Conservation (phyloP, 805 yeast genomes). For the Wickerhamomyces chambardii region DNA sequence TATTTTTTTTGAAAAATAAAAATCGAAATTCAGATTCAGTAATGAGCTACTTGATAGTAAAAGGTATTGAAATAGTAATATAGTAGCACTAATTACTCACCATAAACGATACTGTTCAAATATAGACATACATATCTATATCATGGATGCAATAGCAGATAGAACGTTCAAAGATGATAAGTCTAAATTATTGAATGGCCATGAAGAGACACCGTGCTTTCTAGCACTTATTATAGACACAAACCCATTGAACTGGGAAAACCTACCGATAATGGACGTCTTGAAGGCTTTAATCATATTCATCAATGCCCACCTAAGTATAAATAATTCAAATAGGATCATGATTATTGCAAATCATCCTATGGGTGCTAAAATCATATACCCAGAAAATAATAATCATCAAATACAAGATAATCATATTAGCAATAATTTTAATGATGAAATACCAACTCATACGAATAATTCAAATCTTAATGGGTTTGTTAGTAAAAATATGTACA, state of each 20-base stretch:
- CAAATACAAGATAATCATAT: too few species aligned
- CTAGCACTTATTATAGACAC: conserved; percentile 73
- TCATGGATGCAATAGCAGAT: conserved; percentile 67
- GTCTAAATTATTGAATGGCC: conserved; percentile 19
- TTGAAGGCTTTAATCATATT: conserved; percentile 18
- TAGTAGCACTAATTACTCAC: too few species aligned
- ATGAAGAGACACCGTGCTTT: conserved; percentile 69
- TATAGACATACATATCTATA: too few species aligned
- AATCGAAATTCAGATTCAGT: neutral
- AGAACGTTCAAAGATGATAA: conserved; percentile 31
- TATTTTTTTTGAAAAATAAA: too few species aligned
- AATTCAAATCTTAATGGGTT: conserved; percentile 11
- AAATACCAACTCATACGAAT: conserved; percentile 6
- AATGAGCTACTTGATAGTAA: neutral
- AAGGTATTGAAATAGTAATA: too few species aligned
- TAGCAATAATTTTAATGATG: too few species aligned
- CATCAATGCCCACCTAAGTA: conserved; percentile 79
- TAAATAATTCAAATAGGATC: conserved; percentile 77
- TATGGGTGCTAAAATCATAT: conserved; percentile 57
- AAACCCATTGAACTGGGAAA: conserved; percentile 36
- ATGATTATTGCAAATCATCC: conserved; percentile 74
- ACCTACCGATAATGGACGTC: conserved; percentile 37
- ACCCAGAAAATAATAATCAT: conserved; percentile 38
- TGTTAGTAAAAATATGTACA: conserved; percentile 60
- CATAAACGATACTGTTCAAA: too few species aligned